phyloP scores from a whole-genome alignment of 176 grass and related monocot species.

The Luzula sylvatica region DNA sequence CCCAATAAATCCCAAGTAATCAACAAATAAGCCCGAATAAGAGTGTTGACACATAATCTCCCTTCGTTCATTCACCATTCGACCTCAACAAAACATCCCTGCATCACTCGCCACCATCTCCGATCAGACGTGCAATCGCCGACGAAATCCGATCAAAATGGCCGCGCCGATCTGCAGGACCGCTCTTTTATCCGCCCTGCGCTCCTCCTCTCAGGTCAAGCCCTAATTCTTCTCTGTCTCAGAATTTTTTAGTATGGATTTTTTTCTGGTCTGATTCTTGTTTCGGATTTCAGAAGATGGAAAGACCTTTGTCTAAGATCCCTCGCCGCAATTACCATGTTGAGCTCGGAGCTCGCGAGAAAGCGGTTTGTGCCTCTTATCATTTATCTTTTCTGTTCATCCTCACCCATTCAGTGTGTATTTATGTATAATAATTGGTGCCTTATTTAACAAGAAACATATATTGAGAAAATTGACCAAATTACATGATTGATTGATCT shows the following conservation, averaged over 20 bases:
- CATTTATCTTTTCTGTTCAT: background rate
- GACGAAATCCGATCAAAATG: conserved; percentile 8
- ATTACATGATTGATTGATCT: no score
- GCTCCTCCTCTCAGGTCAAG: conserved; percentile 10
- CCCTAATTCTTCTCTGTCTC: background rate
- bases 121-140: conserved; percentile 6
- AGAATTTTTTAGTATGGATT: background rate
- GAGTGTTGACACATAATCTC: no score
- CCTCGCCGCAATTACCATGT: conserved; percentile 17
- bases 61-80: no score
- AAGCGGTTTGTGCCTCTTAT: conserved; percentile 8
- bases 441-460: no score
- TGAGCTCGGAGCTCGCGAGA: conserved; percentile 21
- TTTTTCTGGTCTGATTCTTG: background rate
- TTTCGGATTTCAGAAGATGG: conserved; percentile 2
- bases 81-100: no score
- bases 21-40: no score
- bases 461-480: no score
- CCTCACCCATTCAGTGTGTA: background rate
- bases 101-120: no score
- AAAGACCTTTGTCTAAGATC: background rate
- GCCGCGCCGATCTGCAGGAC: conserved; percentile 16
- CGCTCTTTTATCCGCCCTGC: conserved; percentile 12
- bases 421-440: no score
- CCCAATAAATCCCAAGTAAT: no score